A percentile compares a stretch with the other conserved stretches of the same genome.
Conservation (phyloP, 352 stramenopile genomes). For the Aphanomyces stellatus region DNA sequence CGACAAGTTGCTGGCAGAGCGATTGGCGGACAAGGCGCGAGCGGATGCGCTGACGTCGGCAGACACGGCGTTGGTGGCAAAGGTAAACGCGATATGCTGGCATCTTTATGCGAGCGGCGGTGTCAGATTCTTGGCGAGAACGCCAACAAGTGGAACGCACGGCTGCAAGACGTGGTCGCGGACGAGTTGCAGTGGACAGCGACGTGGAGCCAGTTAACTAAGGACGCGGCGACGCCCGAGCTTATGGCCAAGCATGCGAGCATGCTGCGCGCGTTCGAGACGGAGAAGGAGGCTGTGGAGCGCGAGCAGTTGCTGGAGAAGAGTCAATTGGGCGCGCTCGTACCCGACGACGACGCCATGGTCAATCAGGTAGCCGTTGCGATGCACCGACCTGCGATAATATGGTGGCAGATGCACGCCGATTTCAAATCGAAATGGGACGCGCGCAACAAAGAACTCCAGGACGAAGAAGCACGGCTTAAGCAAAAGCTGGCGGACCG, state of each 20-base stretch:
- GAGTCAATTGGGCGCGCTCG: neutral
- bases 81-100: neutral
- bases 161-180: neutral
- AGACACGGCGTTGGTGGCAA: neutral
- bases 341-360: neutral
- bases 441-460: slow-evolving; percentile 6
- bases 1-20: slow-evolving; percentile 9
- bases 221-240: neutral
- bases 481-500: slow-evolving; percentile 19
- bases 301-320: slow-evolving; percentile 1
- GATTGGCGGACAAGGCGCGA: neutral
- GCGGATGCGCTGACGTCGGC: neutral
- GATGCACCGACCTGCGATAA: slow-evolving; percentile 9
- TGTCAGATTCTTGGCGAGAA: neutral
- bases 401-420: slow-evolving; percentile 17
- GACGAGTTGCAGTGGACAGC: neutral
- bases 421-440: slow-evolving; percentile 21
- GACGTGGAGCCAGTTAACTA: neutral
- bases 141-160: neutral
- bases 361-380: neutral
- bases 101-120: neutral
- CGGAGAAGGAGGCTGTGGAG: neutral
- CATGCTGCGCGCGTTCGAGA: neutral
- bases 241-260: neutral
- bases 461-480: slow-evolving; percentile 5